Conservation (phyloP, 176 grass and related monocot species). For the Musa acuminata region DNA sequence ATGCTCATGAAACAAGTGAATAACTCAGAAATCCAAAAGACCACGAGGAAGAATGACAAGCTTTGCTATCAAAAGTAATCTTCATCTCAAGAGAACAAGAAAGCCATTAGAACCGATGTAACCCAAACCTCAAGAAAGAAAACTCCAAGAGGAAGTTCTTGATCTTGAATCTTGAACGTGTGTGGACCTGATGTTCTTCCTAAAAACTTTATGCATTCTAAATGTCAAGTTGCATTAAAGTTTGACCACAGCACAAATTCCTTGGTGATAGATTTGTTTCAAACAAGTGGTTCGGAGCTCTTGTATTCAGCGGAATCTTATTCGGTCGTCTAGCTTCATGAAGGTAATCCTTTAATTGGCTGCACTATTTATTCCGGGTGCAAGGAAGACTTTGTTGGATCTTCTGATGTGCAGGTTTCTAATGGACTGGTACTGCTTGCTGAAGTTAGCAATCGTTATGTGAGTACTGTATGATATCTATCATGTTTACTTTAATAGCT, state of each 20-base stretch:
- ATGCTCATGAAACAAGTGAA: neutral
- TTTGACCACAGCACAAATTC: neutral
- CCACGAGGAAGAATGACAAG: neutral
- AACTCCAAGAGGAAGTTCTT: neutral
- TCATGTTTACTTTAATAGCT: too few relatives aligned
- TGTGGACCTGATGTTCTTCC: neutral
- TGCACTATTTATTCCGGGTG: neutral
- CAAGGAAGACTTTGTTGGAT: neutral
- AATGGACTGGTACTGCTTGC: too few relatives aligned
- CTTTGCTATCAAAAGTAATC: neutral
- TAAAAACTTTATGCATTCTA: neutral
- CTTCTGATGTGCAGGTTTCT: neutral
- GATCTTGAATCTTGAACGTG: neutral
- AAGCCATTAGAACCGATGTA: neutral
- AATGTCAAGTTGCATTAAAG: neutral
- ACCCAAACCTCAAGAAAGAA: neutral
- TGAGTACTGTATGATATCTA: too few relatives aligned
- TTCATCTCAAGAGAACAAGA: neutral
- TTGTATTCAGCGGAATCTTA: conserved; percentile 59
- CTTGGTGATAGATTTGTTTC: conserved; percentile 57
- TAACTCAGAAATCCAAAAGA: neutral
- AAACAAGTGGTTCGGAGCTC: conserved; percentile 90
- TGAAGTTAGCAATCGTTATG: too few relatives aligned
- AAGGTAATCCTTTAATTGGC: conserved; percentile 10
- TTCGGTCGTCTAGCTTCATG: conserved; percentile 52